phyloP scores from a whole-genome alignment of 306 rosid genomes.

The Vicia faba region DNA sequence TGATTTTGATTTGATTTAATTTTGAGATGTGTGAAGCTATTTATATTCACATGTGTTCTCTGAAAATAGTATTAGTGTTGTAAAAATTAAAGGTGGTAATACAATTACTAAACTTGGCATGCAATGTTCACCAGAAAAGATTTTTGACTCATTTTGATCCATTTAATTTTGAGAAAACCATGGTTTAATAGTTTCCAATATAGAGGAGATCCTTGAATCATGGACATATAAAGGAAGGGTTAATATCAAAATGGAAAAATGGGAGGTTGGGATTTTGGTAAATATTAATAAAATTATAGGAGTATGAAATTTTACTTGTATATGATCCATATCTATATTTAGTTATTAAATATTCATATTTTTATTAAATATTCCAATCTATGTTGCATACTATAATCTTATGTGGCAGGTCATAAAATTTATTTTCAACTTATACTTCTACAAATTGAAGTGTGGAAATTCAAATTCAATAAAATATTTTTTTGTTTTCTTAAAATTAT shows the following conservation, averaged over 20 bases:
- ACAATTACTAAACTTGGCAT: conserved; percentile 32
- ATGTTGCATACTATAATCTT: too few relatives aligned
- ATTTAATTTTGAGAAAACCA: neutral
- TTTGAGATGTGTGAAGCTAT: neutral
- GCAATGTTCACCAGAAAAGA: neutral
- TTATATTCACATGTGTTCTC: conserved; percentile 6
- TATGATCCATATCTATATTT: too few relatives aligned
- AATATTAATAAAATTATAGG: too few relatives aligned
- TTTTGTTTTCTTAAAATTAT: too few relatives aligned
- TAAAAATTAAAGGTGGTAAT: conserved; percentile 21
- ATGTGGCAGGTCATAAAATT: too few relatives aligned
- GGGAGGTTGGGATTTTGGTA: neutral
- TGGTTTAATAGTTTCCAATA: neutral
- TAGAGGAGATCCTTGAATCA: conserved; percentile 38
- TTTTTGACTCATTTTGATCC: conserved; percentile 31
- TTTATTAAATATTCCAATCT: too few relatives aligned
- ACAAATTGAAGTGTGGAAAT: too few relatives aligned
- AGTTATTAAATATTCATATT: too few relatives aligned
- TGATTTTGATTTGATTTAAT: neutral
- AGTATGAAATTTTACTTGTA: too few relatives aligned
- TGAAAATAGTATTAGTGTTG: neutral
- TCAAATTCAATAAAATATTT: too few relatives aligned
- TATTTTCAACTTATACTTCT: too few relatives aligned
- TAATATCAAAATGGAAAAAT: neutral
- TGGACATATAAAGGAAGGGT: conserved; percentile 22